A percentile compares a stretch with the other conserved stretches of the same genome.
Evolutionary conservation across 805 yeast species (phyloP).

Genomic region (Kodamaea leandrae): DNA sequence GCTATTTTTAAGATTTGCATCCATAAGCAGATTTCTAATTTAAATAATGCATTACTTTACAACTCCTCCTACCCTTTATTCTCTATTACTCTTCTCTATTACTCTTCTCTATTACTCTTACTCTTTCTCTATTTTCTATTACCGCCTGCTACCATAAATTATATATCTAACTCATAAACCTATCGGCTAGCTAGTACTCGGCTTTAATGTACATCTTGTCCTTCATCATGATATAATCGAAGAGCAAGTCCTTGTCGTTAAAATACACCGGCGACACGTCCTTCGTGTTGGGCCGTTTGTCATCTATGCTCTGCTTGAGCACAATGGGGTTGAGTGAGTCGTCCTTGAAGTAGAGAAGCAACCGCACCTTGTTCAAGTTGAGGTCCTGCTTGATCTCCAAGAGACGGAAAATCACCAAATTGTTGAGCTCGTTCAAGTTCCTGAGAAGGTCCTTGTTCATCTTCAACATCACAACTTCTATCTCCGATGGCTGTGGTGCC

Average conservation of each 20-base stretch:
- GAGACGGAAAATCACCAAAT: constrained; percentile 17
- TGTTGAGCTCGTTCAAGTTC: constrained; percentile 17
- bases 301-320: constrained; percentile 14
- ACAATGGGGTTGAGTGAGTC: constrained; percentile 18
- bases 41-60: too few species aligned
- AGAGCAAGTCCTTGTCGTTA: constrained; percentile 15
- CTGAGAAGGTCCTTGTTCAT: constrained; percentile 18
- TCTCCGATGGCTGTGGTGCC: constrained; percentile 4
- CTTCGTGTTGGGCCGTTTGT: constrained; percentile 2
- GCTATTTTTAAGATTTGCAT: too few species aligned
- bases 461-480: constrained; percentile 8
- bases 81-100: too few species aligned
- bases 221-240: constrained; percentile 24
- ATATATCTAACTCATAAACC: constrained; percentile 5
- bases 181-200: constrained; percentile 3
- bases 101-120: too few species aligned
- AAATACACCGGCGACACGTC: constrained; percentile 3
- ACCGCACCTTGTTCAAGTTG: constrained; percentile 14
- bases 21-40: too few species aligned
- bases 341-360: constrained; percentile 19
- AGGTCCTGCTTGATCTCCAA: constrained; percentile 15
- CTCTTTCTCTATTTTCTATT: too few species aligned
- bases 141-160: constrained; percentile 4
- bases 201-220: constrained; percentile 23
- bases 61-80: too few species aligned